Evolutionary conservation across 2,329 filamentous ascomycete genomes (phyloP).

Genomic region (Colletotrichum graminicola): DNA sequence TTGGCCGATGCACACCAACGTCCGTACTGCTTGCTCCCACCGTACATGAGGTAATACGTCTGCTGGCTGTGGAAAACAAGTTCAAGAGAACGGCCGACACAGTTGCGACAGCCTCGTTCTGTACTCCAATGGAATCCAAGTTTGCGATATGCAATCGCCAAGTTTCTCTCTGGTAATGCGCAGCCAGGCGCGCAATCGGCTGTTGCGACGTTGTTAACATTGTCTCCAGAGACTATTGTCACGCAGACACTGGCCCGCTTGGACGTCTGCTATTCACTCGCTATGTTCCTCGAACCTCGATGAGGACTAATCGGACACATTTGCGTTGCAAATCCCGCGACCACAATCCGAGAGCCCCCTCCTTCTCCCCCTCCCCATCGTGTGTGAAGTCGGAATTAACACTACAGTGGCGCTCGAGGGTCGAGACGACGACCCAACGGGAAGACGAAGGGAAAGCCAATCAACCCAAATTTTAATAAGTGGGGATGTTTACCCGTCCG

Average conservation of each 20-base stretch:
- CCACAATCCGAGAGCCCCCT: not conserved
- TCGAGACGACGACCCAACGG: not conserved
- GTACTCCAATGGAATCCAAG: not conserved
- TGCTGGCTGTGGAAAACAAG: not conserved
- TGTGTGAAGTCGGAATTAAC: constrained; percentile 8
- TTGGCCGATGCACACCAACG: not conserved
- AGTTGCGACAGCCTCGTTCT: not conserved
- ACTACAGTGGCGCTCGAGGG: not conserved
- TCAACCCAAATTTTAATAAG: not conserved
- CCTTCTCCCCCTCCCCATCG: too few species aligned
- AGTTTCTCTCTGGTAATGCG: not conserved
- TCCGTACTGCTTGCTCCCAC: not conserved
- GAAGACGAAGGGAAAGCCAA: not conserved
- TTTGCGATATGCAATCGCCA: not conserved
- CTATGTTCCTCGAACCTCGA: not conserved
- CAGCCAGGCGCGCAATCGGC: not conserved
- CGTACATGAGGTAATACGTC: not conserved
- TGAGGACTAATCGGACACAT: too few species aligned
- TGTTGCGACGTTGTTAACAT: not conserved
- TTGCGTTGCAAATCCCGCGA: not conserved
- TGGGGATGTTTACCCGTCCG: not conserved
- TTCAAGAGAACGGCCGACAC: not conserved
- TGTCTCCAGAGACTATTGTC: not conserved
- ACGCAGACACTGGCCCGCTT: not conserved
- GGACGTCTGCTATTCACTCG: not conserved